These are phyloP conservation scores for Pichia kluyveri DNA, from an alignment of 805 yeast species.

Conservation along the genomic window DNA sequence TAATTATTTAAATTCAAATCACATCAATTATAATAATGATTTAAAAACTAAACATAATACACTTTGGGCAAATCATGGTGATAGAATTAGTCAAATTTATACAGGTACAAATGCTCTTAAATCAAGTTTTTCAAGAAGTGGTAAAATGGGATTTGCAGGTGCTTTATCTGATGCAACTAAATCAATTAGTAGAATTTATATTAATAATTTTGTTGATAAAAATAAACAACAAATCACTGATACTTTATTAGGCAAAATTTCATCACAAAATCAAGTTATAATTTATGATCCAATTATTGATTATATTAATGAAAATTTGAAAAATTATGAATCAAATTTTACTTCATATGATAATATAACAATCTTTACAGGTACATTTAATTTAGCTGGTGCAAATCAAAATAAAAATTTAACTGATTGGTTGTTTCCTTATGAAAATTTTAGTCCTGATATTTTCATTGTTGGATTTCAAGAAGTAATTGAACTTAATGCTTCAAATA, in stretches of 20 bases:
- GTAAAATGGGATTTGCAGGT: slow-evolving; percentile 94
- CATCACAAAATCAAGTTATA: slow-evolving; percentile 59
- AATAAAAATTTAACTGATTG: slow-evolving; percentile 59
- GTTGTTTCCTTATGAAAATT: slow-evolving; percentile 67
- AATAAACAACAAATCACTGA: slow-evolving; percentile 88
- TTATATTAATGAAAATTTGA: slow-evolving; percentile 60
- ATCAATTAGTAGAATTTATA: slow-evolving; percentile 89
- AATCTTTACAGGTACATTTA: slow-evolving; percentile 77
- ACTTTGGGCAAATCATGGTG: slow-evolving; percentile 98
- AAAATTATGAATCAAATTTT: slow-evolving; percentile 39
- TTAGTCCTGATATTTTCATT: slow-evolving; percentile 70
- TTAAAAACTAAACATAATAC: slow-evolving; percentile 69
- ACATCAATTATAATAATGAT: too few relatives aligned
- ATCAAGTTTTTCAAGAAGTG: slow-evolving; percentile 88
- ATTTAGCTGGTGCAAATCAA: slow-evolving; percentile 65
- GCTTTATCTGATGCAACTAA: slow-evolving; percentile 96
- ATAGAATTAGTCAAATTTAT: slow-evolving; percentile 88
- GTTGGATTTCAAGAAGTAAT: slow-evolving; percentile 92
- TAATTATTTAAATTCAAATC: slow-evolving; percentile 27
- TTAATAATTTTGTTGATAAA: slow-evolving; percentile 91
- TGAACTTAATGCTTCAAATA: slow-evolving; percentile 86
- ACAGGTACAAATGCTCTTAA: slow-evolving; percentile 97
- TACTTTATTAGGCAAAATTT: slow-evolving; percentile 70
- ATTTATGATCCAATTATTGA: slow-evolving; percentile 87
- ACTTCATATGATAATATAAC: slow-evolving; percentile 52